Base-by-base conservation (phyloP, 2,329 filamentous ascomycete species). In the Arthrobotrys musiformis region DNA sequence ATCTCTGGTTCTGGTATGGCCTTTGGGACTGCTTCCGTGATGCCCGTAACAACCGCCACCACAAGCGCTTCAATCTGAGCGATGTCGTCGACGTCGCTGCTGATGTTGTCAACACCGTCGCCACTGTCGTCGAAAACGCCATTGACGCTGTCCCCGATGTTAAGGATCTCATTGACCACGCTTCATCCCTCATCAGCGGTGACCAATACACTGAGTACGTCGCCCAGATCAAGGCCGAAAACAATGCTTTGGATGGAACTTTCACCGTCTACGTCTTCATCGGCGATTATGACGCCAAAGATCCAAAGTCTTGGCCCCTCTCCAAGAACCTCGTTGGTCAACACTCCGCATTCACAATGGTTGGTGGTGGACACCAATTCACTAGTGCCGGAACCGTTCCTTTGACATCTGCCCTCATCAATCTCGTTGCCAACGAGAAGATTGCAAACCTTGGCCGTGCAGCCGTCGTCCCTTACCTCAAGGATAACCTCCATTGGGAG, bases 271-370 rank as follows among this genome's bases (percentile, higher is more conserved):
- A 83, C 67, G 61, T 84, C 63, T 84, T 84, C 79, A 80, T 84
- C 5, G 83, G 83, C 5, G 80, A 81, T 6, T 84, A 84, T 67
- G 72, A 80, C 56, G 9, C 24, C 28, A 44, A 78, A 2, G 79
- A 82, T n/a, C 79, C 82, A 5, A 48, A 48, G 11, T 79, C 75
- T 17, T 83, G 85, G 83, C 80, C 82, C 1, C 83, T 82, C 0
- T 84, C 84, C 66, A 79, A 81, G 22, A 84, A 85, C 60, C 83
- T 84, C 26, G 82, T 86, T 22, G 84, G 84, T 24, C 83, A 83
- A 33, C 82, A 85, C 46, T 81, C 82, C 2, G 81, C 83, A 6
- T 83, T 85, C 56, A 83, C 83, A 4, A 83, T 64, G 13, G 54
- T 69, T 13, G 68, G 74, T 50, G 80, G 81, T 7, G 79, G 79